phyloP scores from a whole-genome alignment of 1,284 basidiomycete genomes.

The Farysia itapuensis region DNA sequence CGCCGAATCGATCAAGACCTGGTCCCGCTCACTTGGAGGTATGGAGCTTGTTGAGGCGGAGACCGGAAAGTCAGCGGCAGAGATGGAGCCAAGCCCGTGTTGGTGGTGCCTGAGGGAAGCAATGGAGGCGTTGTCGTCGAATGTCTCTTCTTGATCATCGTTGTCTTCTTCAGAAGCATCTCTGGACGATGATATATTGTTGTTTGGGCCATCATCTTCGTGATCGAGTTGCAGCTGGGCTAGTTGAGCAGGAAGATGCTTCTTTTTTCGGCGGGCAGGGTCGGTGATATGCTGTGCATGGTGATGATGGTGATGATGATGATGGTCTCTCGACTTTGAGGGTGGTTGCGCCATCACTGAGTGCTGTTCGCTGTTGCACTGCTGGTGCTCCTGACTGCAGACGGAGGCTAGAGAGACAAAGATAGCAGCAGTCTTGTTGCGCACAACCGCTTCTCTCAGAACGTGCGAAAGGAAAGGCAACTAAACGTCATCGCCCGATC shows the following conservation, averaged over 20 bases:
- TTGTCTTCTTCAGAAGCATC: constrained; percentile 47
- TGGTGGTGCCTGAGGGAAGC: constrained; percentile 34
- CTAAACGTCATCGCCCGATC: neutral
- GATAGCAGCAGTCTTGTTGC: no score
- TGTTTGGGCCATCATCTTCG: constrained; percentile 26
- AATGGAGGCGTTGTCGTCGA: constrained; percentile 38
- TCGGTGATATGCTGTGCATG: constrained; percentile 37
- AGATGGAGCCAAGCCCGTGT: constrained; percentile 14
- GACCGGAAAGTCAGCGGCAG: constrained; percentile 19
- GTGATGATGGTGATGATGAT: constrained; percentile 37
- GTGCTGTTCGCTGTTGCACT: no score
- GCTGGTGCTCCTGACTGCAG: constrained; percentile 1
- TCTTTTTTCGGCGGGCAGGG: constrained; percentile 37
- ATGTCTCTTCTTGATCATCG: constrained; percentile 40
- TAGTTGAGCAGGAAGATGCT: constrained; percentile 35
- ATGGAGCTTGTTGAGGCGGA: constrained; percentile 31
- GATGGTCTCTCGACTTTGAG: constrained; percentile 7
- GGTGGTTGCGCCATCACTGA: constrained; percentile 6
- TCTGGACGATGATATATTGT: constrained; percentile 37
- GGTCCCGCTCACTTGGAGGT: constrained; percentile 35
- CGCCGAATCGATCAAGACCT: constrained; percentile 35
- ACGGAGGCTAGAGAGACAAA: no score
- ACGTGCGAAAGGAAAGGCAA: no score
- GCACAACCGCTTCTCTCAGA: no score
- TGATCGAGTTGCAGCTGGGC: constrained; percentile 37